Base-by-base conservation (phyloP, 2,329 filamentous ascomycete species). In the Aspergillus terreus region DNA sequence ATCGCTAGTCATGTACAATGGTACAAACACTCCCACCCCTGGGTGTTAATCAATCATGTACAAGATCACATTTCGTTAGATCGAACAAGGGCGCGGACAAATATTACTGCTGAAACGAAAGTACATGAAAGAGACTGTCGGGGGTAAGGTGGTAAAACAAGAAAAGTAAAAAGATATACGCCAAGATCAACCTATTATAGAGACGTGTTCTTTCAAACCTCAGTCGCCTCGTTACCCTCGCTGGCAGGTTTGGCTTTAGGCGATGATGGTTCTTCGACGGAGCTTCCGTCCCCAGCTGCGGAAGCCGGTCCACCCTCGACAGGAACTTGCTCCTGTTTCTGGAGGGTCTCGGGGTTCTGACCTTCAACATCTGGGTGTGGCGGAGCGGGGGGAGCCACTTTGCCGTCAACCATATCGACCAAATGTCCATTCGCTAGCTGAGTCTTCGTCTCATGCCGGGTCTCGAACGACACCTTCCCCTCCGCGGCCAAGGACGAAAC, bases 381-480 rank as follows among this genome's bases (percentile, higher is more conserved):
- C 44, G 78, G 80, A 47, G 76, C 80, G 54, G 76, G 76, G 43
- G 78, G 80, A 47, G 76, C 80, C 19, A 69, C 57, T 47, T 71
- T 60, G 33, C 67, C 69, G 50, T 75, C 64, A 21, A 71, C 58
- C 44, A 70, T 59, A 14, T 68, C 63, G n/a, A 96, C 73, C 66
- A 95, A 88, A 59, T 92, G 90, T 53, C 92, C 94, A 41, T 84
- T 71, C 47, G 82, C 82, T 50, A 97, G 73, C 52, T 90, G 86
- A 7, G 91, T 96, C 58, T 88, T 83, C n/a, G 92, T 96, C 78
- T 97, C 92, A 69, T 96, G 96, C 60, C 87, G 87, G 11, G 94
- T 97, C 76, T 95, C 86, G 76, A 99, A 96, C 64, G 90, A 90
- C 53, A 97, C 92, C 73, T 96, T 95, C 64, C 92, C 94, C 70